Evolutionary conservation across 768 basidiomycete genomes (phyloP), one percentile per base, ranked within the genome.

Genomic region (Mycena rebaudengoi): DNA sequence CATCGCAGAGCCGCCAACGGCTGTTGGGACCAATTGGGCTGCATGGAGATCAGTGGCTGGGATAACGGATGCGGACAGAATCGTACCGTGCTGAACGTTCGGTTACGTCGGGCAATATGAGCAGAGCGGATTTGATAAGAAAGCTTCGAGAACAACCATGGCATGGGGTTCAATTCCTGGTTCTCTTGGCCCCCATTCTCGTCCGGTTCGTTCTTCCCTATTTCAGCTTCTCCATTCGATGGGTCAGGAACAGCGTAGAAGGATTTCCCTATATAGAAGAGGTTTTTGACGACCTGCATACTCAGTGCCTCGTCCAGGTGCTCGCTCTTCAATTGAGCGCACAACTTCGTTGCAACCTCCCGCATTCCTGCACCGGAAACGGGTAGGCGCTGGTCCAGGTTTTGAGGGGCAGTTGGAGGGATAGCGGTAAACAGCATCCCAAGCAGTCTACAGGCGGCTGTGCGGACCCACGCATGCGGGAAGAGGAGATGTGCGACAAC

Each of bases 381-480:
- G 1, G 88, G 88, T 39, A 83, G 80, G 7, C 73, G 70, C 8
- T 74, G 62, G 2, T 69, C 68, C 26, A 79, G 68, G 26, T 78
- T 71, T 12, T 68, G 65, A 0, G 86, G 83, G 4, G 76, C 66
- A 5, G 79, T 74, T 3, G 82, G 75, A 30, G 85, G 85, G 13
- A 84, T 72, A 4, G 85, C 81, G 6, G 84, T 75, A 73, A 92
- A 95, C 5, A 95, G 78, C 21, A 83, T 70, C 18, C 94, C 94
- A 3, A 98, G 74, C 13, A 95, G 81, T 57, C 94, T 84, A 61
- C 90, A 90, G 2, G 95, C 84, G 1, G 90, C 91, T 6, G 87
- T 88, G 40, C 96, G 90, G 0, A 98, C 95, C 97, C 96, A 98
- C 5, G 94, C 87, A 74, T 99, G 98, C 5, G 96, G 96, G 78